Evolutionary conservation across 768 basidiomycete genomes (phyloP), one percentile per base, ranked within the genome.

Genomic region (Trametes cinnabarina): DNA sequence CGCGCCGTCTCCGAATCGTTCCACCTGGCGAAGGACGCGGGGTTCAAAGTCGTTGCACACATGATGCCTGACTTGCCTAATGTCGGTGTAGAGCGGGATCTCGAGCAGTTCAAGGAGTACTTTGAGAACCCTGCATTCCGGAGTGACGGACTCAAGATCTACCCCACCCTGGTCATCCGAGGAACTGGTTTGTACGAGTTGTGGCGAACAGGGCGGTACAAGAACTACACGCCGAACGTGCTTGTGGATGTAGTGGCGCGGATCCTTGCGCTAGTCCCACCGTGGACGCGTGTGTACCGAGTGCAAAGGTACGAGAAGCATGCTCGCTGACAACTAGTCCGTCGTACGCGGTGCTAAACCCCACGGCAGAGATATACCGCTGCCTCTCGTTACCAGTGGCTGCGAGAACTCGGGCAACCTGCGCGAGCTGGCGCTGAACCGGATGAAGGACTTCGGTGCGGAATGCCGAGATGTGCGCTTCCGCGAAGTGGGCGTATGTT

Each of bases 21-120:
- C 75, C 96, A 98, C 68, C 85, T 99, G 66, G 88, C 94, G 19
- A 99, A 99, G 72, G 96, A 99, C 67, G 97, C 96, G 1, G 97
- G 97, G 4, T 99, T 97, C 87, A 99, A 99, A 74, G 95, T 99
- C 53, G 97, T 99, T 26, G 95, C 95, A 19, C 97, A 99, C 71
- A 98, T 98, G 97, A 99, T 99, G 95, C 94, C 95, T 14, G 96
- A 99, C 72, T 82, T 98, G 9, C 96, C 96, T 9, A 99, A 99
- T 70, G 92, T 98, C 56, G 97, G 97, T 32, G 82, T 96, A 58
- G 97, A 98, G 76, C 85, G 97, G 55, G 97, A 99, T 73, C 83
- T 99, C 46, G 94, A 94, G 68, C 97, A 98, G 68, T 99, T 99
- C 82, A 95, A 97, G 71, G 97, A 98, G 71, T 99, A 94, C 72